phyloP scores from a whole-genome alignment of 306 rosid genomes.

The Trifolium pratense region DNA sequence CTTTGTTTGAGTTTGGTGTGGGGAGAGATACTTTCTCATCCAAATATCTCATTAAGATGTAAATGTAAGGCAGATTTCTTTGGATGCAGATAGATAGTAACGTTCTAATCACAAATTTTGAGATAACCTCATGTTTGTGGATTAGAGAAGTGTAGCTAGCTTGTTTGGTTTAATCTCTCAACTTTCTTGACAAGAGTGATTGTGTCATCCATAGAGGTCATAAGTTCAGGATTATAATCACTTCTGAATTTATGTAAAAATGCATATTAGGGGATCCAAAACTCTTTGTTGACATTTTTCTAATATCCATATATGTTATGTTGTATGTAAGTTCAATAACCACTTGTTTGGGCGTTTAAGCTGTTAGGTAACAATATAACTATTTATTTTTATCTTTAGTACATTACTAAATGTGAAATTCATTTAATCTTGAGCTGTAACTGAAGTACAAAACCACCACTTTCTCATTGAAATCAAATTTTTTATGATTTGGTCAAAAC shows the following conservation, averaged over 20 bases:
- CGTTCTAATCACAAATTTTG: slow-evolving; percentile 8
- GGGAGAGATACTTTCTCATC: slow-evolving; percentile 30
- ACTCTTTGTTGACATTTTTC: neutral
- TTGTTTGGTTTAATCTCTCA: slow-evolving; percentile 12
- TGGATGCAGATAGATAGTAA: neutral
- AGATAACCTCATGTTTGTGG: slow-evolving; percentile 34
- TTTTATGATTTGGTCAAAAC: neutral
- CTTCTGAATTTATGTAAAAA: slow-evolving; percentile 17
- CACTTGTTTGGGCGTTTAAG: neutral
- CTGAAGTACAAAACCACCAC: neutral
- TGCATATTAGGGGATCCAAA: slow-evolving; percentile 4
- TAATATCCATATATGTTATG: neutral
- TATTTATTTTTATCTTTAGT: neutral
- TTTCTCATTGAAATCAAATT: neutral
- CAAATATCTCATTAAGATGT: slow-evolving; percentile 8
- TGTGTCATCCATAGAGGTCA: slow-evolving; percentile 5
- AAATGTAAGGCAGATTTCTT: slow-evolving; percentile 16
- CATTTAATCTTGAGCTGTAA: neutral
- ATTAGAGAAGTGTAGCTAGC: slow-evolving; percentile 21
- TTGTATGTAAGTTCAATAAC: neutral
- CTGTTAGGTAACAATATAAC: neutral
- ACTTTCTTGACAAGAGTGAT: slow-evolving; percentile 25
- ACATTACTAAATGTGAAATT: neutral
- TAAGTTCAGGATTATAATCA: slow-evolving; percentile 3
- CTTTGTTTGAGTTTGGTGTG: slow-evolving; percentile 34